Conservation (phyloP, 208 protist species). For the Wallacemonas collosoma region DNA sequence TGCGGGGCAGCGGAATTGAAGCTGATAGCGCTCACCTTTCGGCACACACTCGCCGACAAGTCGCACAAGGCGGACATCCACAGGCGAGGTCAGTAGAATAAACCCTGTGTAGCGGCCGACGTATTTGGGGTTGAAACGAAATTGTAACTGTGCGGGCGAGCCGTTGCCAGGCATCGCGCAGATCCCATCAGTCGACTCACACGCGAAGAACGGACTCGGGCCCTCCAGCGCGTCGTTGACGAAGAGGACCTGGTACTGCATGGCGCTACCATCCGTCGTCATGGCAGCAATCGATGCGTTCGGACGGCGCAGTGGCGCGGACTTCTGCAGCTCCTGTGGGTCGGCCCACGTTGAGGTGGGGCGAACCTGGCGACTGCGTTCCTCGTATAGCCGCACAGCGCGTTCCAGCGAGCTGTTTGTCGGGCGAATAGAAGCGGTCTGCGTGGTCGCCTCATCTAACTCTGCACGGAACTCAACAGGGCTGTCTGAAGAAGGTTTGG, state of each 20-base stretch:
- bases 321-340: constrained; percentile 15
- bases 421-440: constrained; percentile 48
- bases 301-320: constrained; percentile 1
- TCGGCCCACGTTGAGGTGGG: constrained; percentile 7
- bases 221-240: constrained; percentile 73
- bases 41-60: constrained; percentile 83
- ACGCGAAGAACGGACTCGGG: constrained; percentile 85
- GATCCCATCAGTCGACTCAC: constrained; percentile 14
- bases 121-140: constrained; percentile 85
- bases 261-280: constrained; percentile 8
- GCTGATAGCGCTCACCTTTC: constrained; percentile 58
- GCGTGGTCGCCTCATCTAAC: constrained; percentile 48
- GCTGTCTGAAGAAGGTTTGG: constrained; percentile 46
- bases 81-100: constrained; percentile 77
- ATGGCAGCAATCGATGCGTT: neutral
- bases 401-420: constrained; percentile 71
- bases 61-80: constrained; percentile 87
- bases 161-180: constrained; percentile 13
- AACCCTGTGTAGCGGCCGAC: constrained; percentile 80
- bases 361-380: constrained; percentile 41
- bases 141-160: constrained; percentile 30
- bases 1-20: constrained; percentile 90
- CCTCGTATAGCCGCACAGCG: constrained; percentile 69
- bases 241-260: constrained; percentile 62
- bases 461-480: constrained; percentile 65